Evolutionary conservation across 257 asterid genomes (phyloP).

Genomic region (Nicotiana undulata): DNA sequence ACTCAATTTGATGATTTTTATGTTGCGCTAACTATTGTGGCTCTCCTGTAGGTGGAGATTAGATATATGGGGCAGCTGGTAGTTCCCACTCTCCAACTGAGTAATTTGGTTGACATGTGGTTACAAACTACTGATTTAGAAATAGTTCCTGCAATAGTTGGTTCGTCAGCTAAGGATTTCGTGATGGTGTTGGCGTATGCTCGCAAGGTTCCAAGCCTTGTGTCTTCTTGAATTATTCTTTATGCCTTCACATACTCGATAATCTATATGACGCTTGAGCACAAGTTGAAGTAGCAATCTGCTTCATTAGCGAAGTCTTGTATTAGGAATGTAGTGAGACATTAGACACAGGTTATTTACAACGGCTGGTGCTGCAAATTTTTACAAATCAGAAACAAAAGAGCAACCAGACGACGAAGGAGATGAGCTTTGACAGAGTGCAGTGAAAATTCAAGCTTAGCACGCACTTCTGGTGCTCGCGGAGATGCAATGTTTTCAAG

Average conservation of each 20-base stretch:
- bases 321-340: neutral
- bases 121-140: slow-evolving; percentile 42
- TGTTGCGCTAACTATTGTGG: neutral
- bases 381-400: neutral
- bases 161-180: slow-evolving; percentile 86
- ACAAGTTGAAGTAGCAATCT: neutral
- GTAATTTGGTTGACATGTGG: slow-evolving; percentile 70
- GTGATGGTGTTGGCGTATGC: slow-evolving; percentile 77
- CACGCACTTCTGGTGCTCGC: neutral
- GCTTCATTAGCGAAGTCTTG: neutral
- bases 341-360: neutral
- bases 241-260: slow-evolving; percentile 3
- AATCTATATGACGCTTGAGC: neutral
- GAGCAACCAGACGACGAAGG: neutral
- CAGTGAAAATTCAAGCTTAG: too few species aligned
- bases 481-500: neutral
- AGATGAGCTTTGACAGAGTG: neutral
- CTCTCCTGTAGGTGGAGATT: slow-evolving; percentile 58
- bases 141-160: slow-evolving; percentile 51
- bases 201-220: slow-evolving; percentile 38
- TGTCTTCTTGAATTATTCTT: slow-evolving; percentile 6
- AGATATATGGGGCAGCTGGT: slow-evolving; percentile 77
- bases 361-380: neutral
- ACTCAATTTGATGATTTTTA: neutral
- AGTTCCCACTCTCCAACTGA: slow-evolving; percentile 57